Conservation (phyloP, 2,329 filamentous ascomycete genomes). For the Zymoseptoria pseudotritici region DNA sequence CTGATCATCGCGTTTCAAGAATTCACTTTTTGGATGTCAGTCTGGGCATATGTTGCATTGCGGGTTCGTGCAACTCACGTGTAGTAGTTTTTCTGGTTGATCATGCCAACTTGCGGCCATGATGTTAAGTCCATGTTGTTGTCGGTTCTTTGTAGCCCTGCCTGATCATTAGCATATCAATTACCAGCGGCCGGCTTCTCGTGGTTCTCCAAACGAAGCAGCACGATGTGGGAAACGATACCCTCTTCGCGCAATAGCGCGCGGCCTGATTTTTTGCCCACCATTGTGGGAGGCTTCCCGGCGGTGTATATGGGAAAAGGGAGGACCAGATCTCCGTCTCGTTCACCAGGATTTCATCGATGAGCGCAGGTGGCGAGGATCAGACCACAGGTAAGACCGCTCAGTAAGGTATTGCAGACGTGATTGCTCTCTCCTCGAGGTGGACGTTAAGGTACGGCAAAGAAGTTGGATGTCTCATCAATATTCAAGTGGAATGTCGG, state of each 20-base stretch:
- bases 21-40: conserved; percentile 59
- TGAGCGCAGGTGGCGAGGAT: background rate
- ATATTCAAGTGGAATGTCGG: background rate
- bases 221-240: conserved; percentile 37
- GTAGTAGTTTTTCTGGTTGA: conserved; percentile 99
- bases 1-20: conserved; percentile 97
- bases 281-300: conserved; percentile 40
- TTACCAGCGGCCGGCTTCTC: conserved; percentile 17
- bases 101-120: conserved; percentile 87
- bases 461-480: background rate
- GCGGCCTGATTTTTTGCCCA: conserved; percentile 59
- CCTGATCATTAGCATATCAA: conserved; percentile 15
- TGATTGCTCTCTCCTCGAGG: background rate
- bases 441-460: background rate
- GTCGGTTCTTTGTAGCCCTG: conserved; percentile 91
- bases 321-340: background rate
- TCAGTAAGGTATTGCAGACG: background rate
- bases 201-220: background rate
- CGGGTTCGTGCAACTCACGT: conserved; percentile 53
- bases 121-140: conserved; percentile 95
- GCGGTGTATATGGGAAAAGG: background rate
- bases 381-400: background rate
- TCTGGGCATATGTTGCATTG: background rate
- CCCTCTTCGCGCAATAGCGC: conserved; percentile 55
- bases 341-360: background rate